Percentiles rank a stretch among this genome's conserved stretches.
Evolutionary conservation across 129 eudicot genomes (phyloP).

Genomic region (Ambrosia trifida): DNA sequence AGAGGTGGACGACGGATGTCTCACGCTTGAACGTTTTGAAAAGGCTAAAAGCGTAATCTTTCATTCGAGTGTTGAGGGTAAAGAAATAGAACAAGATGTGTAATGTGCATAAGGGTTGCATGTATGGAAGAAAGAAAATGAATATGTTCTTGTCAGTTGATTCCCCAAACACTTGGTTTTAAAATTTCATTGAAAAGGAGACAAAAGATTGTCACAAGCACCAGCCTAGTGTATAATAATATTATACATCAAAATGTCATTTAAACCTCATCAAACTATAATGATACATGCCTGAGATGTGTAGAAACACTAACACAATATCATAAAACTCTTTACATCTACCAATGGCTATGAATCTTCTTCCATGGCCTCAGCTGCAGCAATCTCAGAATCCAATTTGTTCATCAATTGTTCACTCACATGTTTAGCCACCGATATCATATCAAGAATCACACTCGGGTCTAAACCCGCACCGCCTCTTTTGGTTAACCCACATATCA

Average conservation of each 20-base stretch:
- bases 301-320: constrained; percentile 32
- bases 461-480: constrained; percentile 87
- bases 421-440: constrained; percentile 83
- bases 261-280: constrained; percentile 13
- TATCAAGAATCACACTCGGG: constrained; percentile 79
- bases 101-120: background rate
- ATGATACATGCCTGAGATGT: constrained; percentile 40
- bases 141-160: too few species aligned
- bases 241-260: too few species aligned
- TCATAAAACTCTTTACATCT: constrained; percentile 19
- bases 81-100: constrained; percentile 17
- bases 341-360: constrained; percentile 50
- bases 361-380: constrained; percentile 85
- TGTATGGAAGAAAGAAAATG: too few species aligned
- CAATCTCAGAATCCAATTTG: constrained; percentile 84
- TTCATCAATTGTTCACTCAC: constrained; percentile 75
- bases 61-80: constrained; percentile 12
- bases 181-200: too few species aligned
- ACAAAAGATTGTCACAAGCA: too few species aligned
- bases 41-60: constrained; percentile 23
- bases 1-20: constrained; percentile 49
- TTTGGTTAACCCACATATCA: constrained; percentile 79
- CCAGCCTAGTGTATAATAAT: too few species aligned
- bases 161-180: too few species aligned
- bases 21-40: constrained; percentile 37